These are phyloP conservation scores for Aspergillus ibericus DNA, from an alignment of 2,329 filamentous ascomycete genomes.

Conservation along the genomic window DNA sequence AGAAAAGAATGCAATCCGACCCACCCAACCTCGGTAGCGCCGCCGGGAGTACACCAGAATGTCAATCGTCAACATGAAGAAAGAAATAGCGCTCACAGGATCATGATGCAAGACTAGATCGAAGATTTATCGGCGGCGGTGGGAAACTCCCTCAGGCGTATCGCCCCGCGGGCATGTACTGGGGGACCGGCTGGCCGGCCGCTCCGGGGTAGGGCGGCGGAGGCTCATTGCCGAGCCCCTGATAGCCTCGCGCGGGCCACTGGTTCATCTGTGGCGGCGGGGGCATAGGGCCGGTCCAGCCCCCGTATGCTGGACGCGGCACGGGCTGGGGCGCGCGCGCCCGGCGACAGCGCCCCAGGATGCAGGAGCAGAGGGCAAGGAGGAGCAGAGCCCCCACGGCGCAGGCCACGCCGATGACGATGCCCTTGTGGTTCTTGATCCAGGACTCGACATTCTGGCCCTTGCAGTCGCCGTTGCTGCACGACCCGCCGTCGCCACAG, in stretches of 20 bases:
- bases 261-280: slow-evolving; percentile 20
- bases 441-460: slow-evolving; percentile 73
- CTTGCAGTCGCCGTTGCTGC: slow-evolving; percentile 73
- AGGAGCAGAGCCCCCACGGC: slow-evolving; percentile 73
- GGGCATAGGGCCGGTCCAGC: slow-evolving; percentile 13
- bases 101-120: slow-evolving; percentile 6
- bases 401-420: slow-evolving; percentile 77
- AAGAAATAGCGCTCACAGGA: background rate
- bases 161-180: slow-evolving; percentile 15
- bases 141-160: slow-evolving; percentile 25
- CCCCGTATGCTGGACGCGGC: slow-evolving; percentile 17
- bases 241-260: slow-evolving; percentile 28
- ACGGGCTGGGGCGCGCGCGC: slow-evolving; percentile 29
- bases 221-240: slow-evolving; percentile 21
- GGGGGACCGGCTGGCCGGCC: slow-evolving; percentile 4
- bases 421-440: slow-evolving; percentile 72
- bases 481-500: slow-evolving; percentile 77
- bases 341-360: slow-evolving; percentile 57
- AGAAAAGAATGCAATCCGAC: background rate
- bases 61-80: no score
- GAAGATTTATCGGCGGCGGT: background rate
- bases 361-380: slow-evolving; percentile 67
- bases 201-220: slow-evolving; percentile 22
- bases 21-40: background rate
- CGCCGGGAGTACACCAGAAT: no score